phyloP scores from a whole-genome alignment of 2,329 filamentous ascomycete species.

The Sordariomycetes sp. region DNA sequence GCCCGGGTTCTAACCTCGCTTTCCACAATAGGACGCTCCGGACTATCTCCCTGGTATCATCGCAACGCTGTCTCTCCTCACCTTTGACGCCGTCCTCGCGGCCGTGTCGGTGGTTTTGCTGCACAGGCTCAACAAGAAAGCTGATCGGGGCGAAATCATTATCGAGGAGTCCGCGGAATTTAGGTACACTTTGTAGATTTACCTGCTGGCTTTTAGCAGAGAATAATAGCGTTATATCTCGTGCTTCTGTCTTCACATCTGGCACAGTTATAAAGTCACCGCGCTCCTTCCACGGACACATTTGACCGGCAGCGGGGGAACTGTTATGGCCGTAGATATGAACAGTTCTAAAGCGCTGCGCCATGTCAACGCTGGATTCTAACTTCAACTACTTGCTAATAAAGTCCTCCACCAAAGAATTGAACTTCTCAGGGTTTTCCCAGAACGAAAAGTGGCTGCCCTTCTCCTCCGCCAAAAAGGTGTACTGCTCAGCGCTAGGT shows the following conservation, averaged over 20 bases:
- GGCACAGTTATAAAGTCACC: too few species aligned
- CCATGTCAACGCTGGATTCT: too few species aligned
- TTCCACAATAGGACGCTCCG: not conserved
- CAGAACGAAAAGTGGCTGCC: constrained; percentile 21
- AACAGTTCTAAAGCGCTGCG: too few species aligned
- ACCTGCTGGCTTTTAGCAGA: too few species aligned
- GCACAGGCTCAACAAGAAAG: constrained; percentile 7
- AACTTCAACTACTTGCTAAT: too few species aligned
- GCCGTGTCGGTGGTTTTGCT: constrained; percentile 9
- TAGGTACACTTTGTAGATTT: constrained; percentile 8
- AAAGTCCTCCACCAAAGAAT: constrained; percentile 18
- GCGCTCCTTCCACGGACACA: too few species aligned
- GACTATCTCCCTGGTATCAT: not conserved
- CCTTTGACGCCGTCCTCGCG: constrained; percentile 12
- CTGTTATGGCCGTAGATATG: too few species aligned
- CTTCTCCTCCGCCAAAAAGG: constrained; percentile 18
- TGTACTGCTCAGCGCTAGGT: constrained; percentile 11
- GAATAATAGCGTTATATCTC: too few species aligned
- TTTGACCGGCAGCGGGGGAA: too few species aligned
- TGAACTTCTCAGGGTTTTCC: constrained; percentile 21
- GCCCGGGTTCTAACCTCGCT: constrained; percentile 7
- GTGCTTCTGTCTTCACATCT: too few species aligned
- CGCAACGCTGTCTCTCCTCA: not conserved
- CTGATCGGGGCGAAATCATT: constrained; percentile 3
- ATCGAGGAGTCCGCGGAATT: constrained; percentile 10